Base-by-base conservation (phyloP, 176 grass and related monocot genomes). In the Dendrocalamus sinicus region DNA sequence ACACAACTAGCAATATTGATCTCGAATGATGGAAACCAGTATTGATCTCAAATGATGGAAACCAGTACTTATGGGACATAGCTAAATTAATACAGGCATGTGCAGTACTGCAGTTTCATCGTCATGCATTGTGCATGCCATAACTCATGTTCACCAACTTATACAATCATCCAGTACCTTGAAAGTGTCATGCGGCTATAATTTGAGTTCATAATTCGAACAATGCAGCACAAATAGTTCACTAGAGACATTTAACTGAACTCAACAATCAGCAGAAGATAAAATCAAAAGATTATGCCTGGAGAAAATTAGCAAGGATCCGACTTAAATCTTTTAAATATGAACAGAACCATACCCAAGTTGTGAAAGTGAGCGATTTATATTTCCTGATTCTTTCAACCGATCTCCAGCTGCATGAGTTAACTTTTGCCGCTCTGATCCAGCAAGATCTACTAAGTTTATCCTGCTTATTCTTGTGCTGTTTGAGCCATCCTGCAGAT, bases 381-480 rank as follows among this genome's bases (percentile, higher is more conserved):
- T 99, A 83, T 99, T 99, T 74, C 96, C 96, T 85, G 96, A 92
- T 88, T 99, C 96, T 84, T 94, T 96, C 58, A 99, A 44, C 51
- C 96, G 90, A 53, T 99, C 93, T 17, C 96, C 96, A 76, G 85
- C 89, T 62, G 96, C 90, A 83, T 88, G 80, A 72, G 96, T 99
- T 85, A 91, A 60, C 63, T 96, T 99, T 82, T 99, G 96, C 57
- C 96, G 82, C 81, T 99, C 96, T 23, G 96, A 99, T 78, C 96
- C 96, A 65, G 96, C 96, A 79, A 99, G 94, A 91, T 99, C 96
- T 70, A 99, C 96, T 72, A 99, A 89, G 79, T 99, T 99, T 76
- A 99, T 99, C 78, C 90, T 89, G 90, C 96, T 99, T 78, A 78
- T 94, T 80, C 92, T 91, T 37, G 87, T 85, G 82, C 84, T 89